These are phyloP conservation scores for Plenodomus biglobosus DNA, from an alignment of 2,329 filamentous ascomycete species.

Conservation along the genomic window DNA sequence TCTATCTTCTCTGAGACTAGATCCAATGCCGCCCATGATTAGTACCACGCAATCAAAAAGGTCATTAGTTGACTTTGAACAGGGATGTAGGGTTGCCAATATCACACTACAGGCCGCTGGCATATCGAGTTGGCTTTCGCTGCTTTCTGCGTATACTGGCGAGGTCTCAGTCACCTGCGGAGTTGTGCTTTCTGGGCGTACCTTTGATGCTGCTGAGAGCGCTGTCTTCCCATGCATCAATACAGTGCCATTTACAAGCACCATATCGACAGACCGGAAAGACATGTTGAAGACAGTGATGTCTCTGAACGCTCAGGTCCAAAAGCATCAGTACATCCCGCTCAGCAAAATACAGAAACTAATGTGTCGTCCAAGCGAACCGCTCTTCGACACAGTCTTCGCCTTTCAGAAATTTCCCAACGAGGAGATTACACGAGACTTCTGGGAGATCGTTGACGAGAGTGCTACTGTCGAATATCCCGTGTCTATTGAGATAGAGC, in stretches of 20 bases:
- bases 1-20: constrained; percentile 63
- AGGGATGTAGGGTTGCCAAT: constrained; percentile 58
- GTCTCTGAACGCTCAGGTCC: constrained; percentile 63
- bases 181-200: constrained; percentile 75
- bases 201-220: constrained; percentile 58
- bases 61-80: constrained; percentile 56
- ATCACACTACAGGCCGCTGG: constrained; percentile 75
- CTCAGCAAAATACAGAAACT: constrained; percentile 72
- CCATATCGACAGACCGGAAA: constrained; percentile 56
- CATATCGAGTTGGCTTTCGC: constrained; percentile 74
- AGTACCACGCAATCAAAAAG: constrained; percentile 43
- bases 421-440: constrained; percentile 24
- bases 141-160: constrained; percentile 76
- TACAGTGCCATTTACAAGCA: constrained; percentile 72
- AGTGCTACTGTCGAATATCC: constrained; percentile 73
- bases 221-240: constrained; percentile 77
- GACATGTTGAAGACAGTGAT: constrained; percentile 66
- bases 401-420: constrained; percentile 69
- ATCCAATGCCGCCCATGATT: constrained; percentile 40
- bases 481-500: constrained; percentile 77
- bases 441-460: constrained; percentile 67
- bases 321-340: constrained; percentile 71
- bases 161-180: constrained; percentile 76
- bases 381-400: constrained; percentile 81
- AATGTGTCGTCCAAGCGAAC: constrained; percentile 64